Percentiles rank a stretch among this genome's conserved stretches.
phyloP scores from a whole-genome alignment of 140 eudicot species.

The Eryngium alpinum region DNA sequence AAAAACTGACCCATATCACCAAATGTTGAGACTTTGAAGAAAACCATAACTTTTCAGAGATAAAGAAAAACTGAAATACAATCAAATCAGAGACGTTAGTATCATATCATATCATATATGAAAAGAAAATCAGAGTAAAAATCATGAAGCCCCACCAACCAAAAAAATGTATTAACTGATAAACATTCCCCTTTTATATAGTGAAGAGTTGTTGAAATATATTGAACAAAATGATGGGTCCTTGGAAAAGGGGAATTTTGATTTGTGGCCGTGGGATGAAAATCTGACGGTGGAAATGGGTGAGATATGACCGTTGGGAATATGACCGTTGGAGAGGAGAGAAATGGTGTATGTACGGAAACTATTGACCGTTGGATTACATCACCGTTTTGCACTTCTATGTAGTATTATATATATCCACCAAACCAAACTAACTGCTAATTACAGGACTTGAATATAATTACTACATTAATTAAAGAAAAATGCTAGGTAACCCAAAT shows the following conservation, averaged over 20 bases:
- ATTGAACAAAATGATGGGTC: conserved; percentile 6
- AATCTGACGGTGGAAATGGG: conserved; percentile 33
- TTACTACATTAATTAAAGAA: too few relatives aligned
- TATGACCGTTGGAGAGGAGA: conserved; percentile 62
- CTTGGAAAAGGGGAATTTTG: neutral
- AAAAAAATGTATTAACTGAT: neutral
- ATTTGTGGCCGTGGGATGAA: neutral
- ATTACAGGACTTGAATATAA: too few relatives aligned
- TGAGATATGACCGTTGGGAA: conserved; percentile 59
- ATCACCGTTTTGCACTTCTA: too few relatives aligned
- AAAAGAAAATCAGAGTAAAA: neutral
- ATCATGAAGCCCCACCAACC: neutral
- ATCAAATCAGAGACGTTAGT: too few relatives aligned
- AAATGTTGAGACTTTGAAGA: neutral
- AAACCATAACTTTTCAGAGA: neutral
- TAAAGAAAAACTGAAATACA: neutral
- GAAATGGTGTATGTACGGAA: conserved; percentile 34
- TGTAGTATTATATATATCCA: too few relatives aligned
- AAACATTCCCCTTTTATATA: neutral
- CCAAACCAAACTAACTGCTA: too few relatives aligned
- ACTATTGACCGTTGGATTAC: too few relatives aligned
- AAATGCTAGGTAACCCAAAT: too few relatives aligned
- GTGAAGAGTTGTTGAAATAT: neutral
- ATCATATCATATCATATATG: too few relatives aligned
- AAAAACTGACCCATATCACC: conserved; percentile 15